Evolutionary conservation across 495 filamentous ascomycete species (phyloP), one percentile per base, ranked within the genome.

Genomic region (Tetracladium marchalianum): DNA sequence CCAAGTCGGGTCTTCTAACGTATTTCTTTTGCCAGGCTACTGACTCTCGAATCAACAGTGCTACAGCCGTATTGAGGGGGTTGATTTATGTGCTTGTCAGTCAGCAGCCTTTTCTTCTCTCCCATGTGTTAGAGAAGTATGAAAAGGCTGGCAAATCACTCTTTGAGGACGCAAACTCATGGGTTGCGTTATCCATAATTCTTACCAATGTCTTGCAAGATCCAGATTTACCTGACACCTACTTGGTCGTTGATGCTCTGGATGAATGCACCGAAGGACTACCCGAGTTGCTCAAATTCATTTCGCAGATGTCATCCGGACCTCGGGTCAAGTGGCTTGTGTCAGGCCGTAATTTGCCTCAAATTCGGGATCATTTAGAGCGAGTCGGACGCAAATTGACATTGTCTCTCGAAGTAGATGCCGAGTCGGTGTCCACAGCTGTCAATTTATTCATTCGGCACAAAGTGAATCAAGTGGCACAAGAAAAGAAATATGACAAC

Each of bases 1-100:
- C 35, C 27, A 35, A 17, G 27, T 9, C 7, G 9, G 13, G 2
- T 4, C 37, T 47, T 11, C 39, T 72, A 4, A 60, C 59, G 11
- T 72, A 61, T 53, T 73, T 73, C 51, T 69, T 73, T 51, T 72
- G 65, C 43, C 62, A 71, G 50, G 59, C 56, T 18, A 58, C 50
- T 12, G 44, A 62, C 45, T 9, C 16, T 11, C 43, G 43, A 10
- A 50, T 61, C 13, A 64, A 63, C 35, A 60, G 49, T 31, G 60
- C 63, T 34, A 54, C 47, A 1, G 49, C 58, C 31, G 58, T 65
- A 0, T 27, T 66, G 32, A 52, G 53, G 10, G 60, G 62, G 9
- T 46, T 64, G 27, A 53, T 63, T 0, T 63, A 52, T 24, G 15
- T 53, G 27, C 61, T 68, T 18, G 18, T 52, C 13, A 5, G 49